Base-by-base conservation (phyloP, 805 yeast species). In the Starmerella stigmatis region DNA sequence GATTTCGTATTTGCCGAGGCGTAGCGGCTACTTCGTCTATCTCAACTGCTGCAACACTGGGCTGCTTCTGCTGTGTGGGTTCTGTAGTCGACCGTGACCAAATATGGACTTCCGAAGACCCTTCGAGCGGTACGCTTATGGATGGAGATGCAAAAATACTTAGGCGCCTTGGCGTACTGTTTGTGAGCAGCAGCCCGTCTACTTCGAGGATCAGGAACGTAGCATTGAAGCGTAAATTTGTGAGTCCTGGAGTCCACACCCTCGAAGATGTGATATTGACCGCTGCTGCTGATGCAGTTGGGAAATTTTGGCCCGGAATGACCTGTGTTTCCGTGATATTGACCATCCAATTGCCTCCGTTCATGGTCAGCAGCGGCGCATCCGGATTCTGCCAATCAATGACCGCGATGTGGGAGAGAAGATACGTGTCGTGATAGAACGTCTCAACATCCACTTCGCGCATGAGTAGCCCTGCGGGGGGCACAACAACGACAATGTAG, bases 391-490 rank as follows among this genome's bases (percentile, higher is more conserved):
- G 11, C 44, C 17, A 26, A 22, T 33, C 15, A n/a, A 35, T 36
- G 9, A 30, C 33, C 3, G 44, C 21, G 8, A 54, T 48, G 30
- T 56, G 60, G 16, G 60, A 46, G 5, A 56, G 50, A 31, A 56
- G 27, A 33, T 43, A 55, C 15, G 33, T 17, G 31, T 56, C 58
- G 13, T 41, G 45, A 20, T 44, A 45, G 10, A 56, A 42, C 25
- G 35, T 30, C 10, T 49, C 50, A 21, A 43, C 28, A 19, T 42
- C 42, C 7, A 53, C 20, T 5, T 44, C n/a, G 10, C 30, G 20
- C 11, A 20, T 3, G 0, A 49, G 41, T 3, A 28, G 32, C 15
- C 17, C 41, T 11, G 44, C 38, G 13, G 51, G 52, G 9, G 58
- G 60, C 9, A 52, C 47, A 3, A 56, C 17, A 4, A 56, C 17